Base-by-base conservation (phyloP, 2,329 filamentous ascomycete species). In the Colletotrichum karsti region DNA sequence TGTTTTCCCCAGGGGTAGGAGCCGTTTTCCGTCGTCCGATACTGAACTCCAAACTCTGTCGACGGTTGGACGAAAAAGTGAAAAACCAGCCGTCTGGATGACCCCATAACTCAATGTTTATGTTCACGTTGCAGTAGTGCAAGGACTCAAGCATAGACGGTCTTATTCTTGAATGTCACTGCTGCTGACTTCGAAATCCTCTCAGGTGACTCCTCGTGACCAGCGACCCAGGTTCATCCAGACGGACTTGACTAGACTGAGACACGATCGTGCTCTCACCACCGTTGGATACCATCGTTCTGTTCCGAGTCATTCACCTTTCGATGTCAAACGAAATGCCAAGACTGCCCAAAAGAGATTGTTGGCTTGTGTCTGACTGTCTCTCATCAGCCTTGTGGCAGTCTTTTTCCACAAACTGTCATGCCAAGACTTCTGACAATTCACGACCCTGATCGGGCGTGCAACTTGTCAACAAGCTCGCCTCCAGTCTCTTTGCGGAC, bases 391-490 rank as follows among this genome's bases (percentile, higher is more conserved):
- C 28, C 35, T 37, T 39, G 51, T 44, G 33, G 20, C 35, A 22
- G 12, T 7, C 12, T 9, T 46, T 44, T 46, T 22, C 35, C 20
- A 37, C 41, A 41, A 13, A 51, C 7, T 46, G 51, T 26, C 64
- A 30, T 53, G 58, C 59, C 59, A 67, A 67, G 51, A 46, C 20
- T 37, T 61, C 12, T 63, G 63, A 66, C 50, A 63, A 42, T 48
- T 33, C 3, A n/a, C 13, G 26, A 28, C 42, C 33, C 18, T 39
- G 10, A 35, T n/a, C n/a, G 3, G n/a, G 12, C 6, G n/a, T 41
- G 24, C n/a, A 9, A 13, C 22, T 60, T 63, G 50, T 50, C 59
- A 37, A 33, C 35, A 15, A 24, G 10, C 20, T 35, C 18, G 39
- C 48, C 13, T 39, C 10, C 28, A 8, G n/a, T 46, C 13, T 13